phyloP scores from a whole-genome alignment of 495 filamentous ascomycete species.

The Pseudevernia furfuracea region DNA sequence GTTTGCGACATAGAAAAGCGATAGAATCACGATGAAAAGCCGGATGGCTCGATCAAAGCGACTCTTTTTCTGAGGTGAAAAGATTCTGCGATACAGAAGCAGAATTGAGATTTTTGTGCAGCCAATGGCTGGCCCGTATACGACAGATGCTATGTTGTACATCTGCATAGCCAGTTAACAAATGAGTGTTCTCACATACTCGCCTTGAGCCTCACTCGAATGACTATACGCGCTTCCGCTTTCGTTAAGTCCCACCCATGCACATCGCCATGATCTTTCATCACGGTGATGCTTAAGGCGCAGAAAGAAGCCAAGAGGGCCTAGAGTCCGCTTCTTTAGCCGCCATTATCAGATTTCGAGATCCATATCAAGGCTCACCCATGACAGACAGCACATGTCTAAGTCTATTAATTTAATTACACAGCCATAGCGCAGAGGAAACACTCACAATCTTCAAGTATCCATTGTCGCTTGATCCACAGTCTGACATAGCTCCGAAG shows the following conservation, averaged over 20 bases:
- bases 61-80: conserved; percentile 29
- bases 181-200: conserved; percentile 12
- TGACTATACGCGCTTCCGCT: conserved; percentile 22
- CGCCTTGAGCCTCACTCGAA: conserved; percentile 22
- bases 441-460: conserved; percentile 30
- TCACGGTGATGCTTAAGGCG: conserved; percentile 11
- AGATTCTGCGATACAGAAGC: conserved; percentile 36
- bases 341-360: not conserved
- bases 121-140: conserved; percentile 34
- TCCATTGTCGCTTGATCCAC: conserved; percentile 26
- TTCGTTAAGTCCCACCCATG: conserved; percentile 33
- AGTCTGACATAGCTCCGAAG: conserved; percentile 27
- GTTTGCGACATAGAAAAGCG: conserved; percentile 31
- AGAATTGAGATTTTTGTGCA: conserved; percentile 38
- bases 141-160: conserved; percentile 34
- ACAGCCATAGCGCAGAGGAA: not conserved
- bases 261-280: conserved; percentile 28
- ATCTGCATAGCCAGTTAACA: conserved; percentile 19
- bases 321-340: conserved; percentile 1
- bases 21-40: conserved; percentile 28
- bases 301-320: conserved; percentile 18
- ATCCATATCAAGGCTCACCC: conserved; percentile 12
- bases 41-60: conserved; percentile 32
- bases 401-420: not conserved
- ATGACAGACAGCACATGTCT: conserved; percentile 20